These are phyloP conservation scores for Nicotiana rustica DNA, from an alignment of 305 asterid genomes.

Conservation along the genomic window DNA sequence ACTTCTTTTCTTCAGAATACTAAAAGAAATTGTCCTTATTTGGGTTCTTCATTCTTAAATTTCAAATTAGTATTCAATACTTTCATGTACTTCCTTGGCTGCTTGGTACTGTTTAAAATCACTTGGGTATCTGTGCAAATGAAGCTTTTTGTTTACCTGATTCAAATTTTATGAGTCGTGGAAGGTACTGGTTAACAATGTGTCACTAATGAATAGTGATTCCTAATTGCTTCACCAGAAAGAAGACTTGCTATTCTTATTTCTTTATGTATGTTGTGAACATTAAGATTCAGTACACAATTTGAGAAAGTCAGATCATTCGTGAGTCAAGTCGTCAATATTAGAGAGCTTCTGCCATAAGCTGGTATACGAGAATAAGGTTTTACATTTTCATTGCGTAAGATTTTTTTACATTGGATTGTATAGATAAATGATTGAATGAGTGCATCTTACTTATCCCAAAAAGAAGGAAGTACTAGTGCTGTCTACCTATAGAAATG, in stretches of 20 bases:
- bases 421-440: neutral
- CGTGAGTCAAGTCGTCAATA: too few species aligned
- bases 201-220: conserved; percentile 10
- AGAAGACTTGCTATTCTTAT: neutral
- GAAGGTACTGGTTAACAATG: neutral
- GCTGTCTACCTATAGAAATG: too few species aligned
- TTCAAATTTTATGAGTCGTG: neutral
- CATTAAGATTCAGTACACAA: neutral
- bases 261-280: neutral
- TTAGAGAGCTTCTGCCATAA: neutral
- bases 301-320: too few species aligned
- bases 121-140: neutral
- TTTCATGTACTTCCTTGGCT: neutral
- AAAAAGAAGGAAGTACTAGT: neutral
- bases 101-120: neutral
- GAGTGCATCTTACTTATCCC: neutral
- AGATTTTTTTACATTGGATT: neutral
- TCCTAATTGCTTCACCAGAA: neutral
- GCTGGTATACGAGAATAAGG: neutral
- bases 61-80: too few species aligned
- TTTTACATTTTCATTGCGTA: neutral
- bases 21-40: neutral
- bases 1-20: neutral
- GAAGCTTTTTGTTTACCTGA: neutral
- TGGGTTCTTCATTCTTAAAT: neutral